Evolutionary conservation across 208 protist genomes (phyloP).

Genomic region (Acanthamoeba culbertsoni): DNA sequence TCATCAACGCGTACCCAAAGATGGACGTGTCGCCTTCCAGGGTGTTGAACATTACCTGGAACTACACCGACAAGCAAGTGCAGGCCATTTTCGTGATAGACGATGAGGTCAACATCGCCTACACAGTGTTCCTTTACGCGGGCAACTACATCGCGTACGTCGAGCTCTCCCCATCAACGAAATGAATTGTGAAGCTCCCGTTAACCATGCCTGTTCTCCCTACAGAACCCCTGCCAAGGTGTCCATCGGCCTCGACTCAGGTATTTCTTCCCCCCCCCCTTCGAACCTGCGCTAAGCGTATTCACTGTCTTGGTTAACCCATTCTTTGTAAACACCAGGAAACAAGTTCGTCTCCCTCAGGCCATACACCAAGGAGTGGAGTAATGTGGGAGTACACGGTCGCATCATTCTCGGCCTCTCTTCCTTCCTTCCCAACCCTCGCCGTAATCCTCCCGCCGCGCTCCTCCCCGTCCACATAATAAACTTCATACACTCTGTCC

Average conservation of each 20-base stretch:
- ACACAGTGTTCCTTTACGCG: neutral
- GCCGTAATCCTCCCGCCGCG: too few relatives aligned
- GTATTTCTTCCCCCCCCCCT: neutral
- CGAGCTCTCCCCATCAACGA: neutral
- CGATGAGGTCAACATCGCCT: neutral
- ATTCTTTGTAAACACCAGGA: too few relatives aligned
- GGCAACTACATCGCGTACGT: neutral
- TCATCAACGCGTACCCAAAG: neutral
- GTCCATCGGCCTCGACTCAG: neutral
- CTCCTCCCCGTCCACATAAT: too few relatives aligned
- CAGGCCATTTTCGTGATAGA: neutral
- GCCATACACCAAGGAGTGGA: too few relatives aligned
- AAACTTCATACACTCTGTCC: too few relatives aligned
- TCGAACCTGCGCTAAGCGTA: too few relatives aligned
- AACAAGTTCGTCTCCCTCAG: too few relatives aligned
- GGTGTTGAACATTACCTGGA: neutral
- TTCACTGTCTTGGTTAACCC: too few relatives aligned
- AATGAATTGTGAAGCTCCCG: neutral
- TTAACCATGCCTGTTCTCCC: neutral
- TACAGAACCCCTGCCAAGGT: neutral
- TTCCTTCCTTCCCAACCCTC: too few relatives aligned
- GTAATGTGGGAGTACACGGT: too few relatives aligned
- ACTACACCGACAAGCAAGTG: neutral
- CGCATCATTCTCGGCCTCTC: too few relatives aligned
- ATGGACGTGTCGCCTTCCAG: neutral